Percentiles rank a stretch among this genome's conserved stretches.
Conservation (phyloP, 1,139 yeast genomes). For the Arxiozyma telluris region DNA sequence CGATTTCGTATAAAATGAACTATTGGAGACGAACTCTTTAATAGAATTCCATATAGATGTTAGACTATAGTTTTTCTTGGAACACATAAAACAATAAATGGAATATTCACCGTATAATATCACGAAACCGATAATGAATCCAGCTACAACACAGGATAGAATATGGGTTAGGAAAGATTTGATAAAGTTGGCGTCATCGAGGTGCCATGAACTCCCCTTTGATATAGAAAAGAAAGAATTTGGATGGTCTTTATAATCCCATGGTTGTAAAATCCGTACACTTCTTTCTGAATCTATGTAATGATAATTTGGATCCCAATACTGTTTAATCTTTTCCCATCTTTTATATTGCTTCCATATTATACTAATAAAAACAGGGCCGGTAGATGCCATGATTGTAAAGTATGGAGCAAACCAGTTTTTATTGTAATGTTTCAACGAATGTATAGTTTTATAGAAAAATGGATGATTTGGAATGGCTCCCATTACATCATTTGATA, state of each 20-base stretch:
- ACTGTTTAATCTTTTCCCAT: constrained; percentile 42
- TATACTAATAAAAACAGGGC: constrained; percentile 79
- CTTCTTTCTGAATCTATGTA: constrained; percentile 35
- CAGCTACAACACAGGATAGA: constrained; percentile 57
- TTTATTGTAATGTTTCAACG: constrained; percentile 51
- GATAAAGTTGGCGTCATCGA: constrained; percentile 72
- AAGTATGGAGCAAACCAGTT: constrained; percentile 80
- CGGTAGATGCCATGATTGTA: constrained; percentile 90
- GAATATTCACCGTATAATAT: constrained; percentile 57
- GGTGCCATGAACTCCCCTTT: constrained; percentile 83
- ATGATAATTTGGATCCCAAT: constrained; percentile 33
- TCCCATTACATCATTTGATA: constrained; percentile 91
- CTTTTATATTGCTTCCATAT: constrained; percentile 83
- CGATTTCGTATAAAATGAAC: neutral
- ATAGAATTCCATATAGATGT: neutral
- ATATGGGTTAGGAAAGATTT: constrained; percentile 64
- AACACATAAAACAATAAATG: constrained; percentile 39
- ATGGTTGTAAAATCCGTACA: constrained; percentile 62
- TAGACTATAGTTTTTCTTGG: constrained; percentile 4
- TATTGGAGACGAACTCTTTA: neutral
- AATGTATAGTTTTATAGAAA: constrained; percentile 60
- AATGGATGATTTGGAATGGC: constrained; percentile 81
- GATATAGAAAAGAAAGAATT: constrained; percentile 63
- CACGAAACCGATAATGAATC: constrained; percentile 49
- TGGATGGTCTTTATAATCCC: constrained; percentile 51